Base-by-base conservation (phyloP, 1,284 basidiomycete species). In the Apiotrichum brassicae region DNA sequence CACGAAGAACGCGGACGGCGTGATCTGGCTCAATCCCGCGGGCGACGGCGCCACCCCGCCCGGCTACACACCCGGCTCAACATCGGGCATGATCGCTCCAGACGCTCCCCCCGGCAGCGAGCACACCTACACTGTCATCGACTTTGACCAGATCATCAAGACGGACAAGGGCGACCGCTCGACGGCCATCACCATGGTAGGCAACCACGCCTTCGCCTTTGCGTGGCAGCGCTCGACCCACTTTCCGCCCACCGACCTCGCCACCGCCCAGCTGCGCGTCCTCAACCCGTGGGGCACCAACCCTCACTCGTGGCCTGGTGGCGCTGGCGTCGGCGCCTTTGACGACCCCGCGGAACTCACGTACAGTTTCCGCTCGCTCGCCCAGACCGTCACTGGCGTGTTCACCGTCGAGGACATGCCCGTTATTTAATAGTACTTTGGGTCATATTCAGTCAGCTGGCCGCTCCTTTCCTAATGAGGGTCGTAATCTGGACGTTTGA, bases 251-350 rank as follows among this genome's bases (percentile, higher is more conserved):
- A 22, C 43, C 6, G 16, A 7, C 34, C 32, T 37, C 24, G 42
- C 39, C n/a, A 26, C 33, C 33, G n/a, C 43, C 13, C 34, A 40
- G 20, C 39, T 54, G 14, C 16, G 19, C 19, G 13, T 48, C 19
- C 45, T 54, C 47, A 58, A 58, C 37, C 56, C 56, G 13, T 58
- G 56, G 56, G 56, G 53, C n/a, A n/a, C 20, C 23, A 58, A 58
- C 39, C 56, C 56, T 16, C 19, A 22, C n/a, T 33, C 28, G 41
- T 47, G 42, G 53, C 47, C 35, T 3, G 51, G 49, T 9, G 46
- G 55, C 18, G 26, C 11, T 20, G 30, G 48, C 22, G 25, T 47
- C 19, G 48, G 56, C 39, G 19, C 14, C n/a, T 49, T 23, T 16
- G 24, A 40, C 22, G 30, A 54, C n/a, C 45, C 50, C 8, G 25